A percentile compares a stretch with the other conserved stretches of the same genome.
These are phyloP conservation scores for Paracorniculantispora psalliotae DNA, from an alignment of 2,329 filamentous ascomycete genomes.

Conservation along the genomic window DNA sequence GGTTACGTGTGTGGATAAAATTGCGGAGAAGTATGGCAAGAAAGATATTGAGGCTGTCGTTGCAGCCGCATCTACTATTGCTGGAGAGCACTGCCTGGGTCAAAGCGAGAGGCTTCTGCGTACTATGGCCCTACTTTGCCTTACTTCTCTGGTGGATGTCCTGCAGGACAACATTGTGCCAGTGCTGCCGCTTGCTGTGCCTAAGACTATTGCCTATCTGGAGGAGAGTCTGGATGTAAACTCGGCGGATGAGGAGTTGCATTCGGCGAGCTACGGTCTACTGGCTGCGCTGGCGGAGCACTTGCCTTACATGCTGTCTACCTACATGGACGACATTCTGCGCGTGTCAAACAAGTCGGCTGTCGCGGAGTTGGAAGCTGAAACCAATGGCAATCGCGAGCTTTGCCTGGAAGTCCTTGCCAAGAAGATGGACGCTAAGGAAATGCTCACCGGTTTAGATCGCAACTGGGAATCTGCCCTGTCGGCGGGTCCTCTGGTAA, in stretches of 20 bases:
- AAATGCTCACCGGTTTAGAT: constrained; percentile 68
- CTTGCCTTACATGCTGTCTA: constrained; percentile 83
- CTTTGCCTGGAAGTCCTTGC: constrained; percentile 71
- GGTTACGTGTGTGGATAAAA: constrained; percentile 85
- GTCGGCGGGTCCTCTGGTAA: constrained; percentile 56
- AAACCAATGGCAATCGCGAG: constrained; percentile 59
- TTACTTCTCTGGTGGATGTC: constrained; percentile 85
- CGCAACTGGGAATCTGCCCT: constrained; percentile 66
- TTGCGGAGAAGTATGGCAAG: constrained; percentile 92
- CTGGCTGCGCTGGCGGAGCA: constrained; percentile 75
- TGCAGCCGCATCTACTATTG: constrained; percentile 70
- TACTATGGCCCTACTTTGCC: constrained; percentile 79
- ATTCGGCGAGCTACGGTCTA: constrained; percentile 78
- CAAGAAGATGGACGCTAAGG: constrained; percentile 69
- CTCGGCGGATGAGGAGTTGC: constrained; percentile 57
- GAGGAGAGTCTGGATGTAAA: constrained; percentile 53
- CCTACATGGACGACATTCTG: constrained; percentile 68
- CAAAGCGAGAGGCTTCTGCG: constrained; percentile 67
- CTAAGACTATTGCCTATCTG: constrained; percentile 67
- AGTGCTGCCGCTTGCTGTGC: constrained; percentile 70
- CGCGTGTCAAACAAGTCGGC: constrained; percentile 69
- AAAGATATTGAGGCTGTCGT: constrained; percentile 76
- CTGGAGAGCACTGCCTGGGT: constrained; percentile 70
- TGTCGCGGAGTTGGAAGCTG: constrained; percentile 53
- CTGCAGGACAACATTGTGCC: constrained; percentile 82